Evolutionary conservation across 495 filamentous ascomycete species (phyloP).

Genomic region (Lentithecium fluviatile): DNA sequence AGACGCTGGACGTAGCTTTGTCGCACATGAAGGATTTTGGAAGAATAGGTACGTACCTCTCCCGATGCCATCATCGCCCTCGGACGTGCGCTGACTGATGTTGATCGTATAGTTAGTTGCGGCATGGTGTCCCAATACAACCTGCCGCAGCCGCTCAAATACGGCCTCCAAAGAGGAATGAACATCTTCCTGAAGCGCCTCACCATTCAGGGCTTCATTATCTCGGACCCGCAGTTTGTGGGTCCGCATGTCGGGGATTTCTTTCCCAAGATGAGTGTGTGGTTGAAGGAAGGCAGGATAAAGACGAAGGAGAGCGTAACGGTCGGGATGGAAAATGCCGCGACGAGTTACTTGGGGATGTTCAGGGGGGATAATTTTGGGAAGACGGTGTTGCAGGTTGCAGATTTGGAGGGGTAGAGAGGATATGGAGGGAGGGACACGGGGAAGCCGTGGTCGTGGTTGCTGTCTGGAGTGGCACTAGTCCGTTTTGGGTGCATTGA

Average conservation of each 20-base stretch:
- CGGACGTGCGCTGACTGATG: slow-evolving; percentile 1
- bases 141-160: slow-evolving; percentile 51
- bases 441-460: not conserved
- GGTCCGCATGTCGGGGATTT: slow-evolving; percentile 48
- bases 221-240: slow-evolving; percentile 62
- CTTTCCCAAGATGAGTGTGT: slow-evolving; percentile 57
- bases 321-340: slow-evolving; percentile 75
- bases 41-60: slow-evolving; percentile 59
- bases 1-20: slow-evolving; percentile 73
- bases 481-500: not conserved
- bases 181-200: slow-evolving; percentile 55
- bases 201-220: slow-evolving; percentile 74
- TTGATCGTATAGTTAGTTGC: slow-evolving; percentile 49
- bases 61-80: not conserved
- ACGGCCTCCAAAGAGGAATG: slow-evolving; percentile 66
- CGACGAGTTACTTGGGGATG: slow-evolving; percentile 75
- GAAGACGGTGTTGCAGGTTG: slow-evolving; percentile 78
- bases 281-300: slow-evolving; percentile 77
- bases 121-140: slow-evolving; percentile 80
- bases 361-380: slow-evolving; percentile 83
- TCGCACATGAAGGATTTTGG: slow-evolving; percentile 65
- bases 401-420: slow-evolving; percentile 32
- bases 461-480: not conserved
- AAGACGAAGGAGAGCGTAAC: slow-evolving; percentile 68
- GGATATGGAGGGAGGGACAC: not conserved